A percentile compares a stretch with the other conserved stretches of the same genome.
phyloP scores from a whole-genome alignment of 345 rosid species.

The Citrus reticulata region DNA sequence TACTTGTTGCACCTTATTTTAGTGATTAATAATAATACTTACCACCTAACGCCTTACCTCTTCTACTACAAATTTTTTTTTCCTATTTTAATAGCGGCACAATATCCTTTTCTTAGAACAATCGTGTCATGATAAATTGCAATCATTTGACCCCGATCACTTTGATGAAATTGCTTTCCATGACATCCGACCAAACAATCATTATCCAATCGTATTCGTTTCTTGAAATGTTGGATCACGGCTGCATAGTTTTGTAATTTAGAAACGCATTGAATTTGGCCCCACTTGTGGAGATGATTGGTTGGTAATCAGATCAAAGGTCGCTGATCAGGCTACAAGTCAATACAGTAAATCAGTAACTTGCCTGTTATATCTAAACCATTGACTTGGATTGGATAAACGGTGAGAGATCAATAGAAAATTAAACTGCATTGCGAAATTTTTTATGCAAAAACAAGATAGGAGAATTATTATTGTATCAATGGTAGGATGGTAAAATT shows the following conservation, averaged over 20 bases:
- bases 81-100: background rate
- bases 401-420: background rate
- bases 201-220: background rate
- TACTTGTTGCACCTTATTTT: background rate
- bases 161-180: background rate
- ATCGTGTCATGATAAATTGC: background rate
- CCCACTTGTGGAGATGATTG: background rate
- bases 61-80: background rate
- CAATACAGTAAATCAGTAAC: background rate
- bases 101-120: background rate
- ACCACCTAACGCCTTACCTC: background rate
- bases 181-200: constrained; percentile 1
- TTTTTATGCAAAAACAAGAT: background rate
- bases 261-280: background rate
- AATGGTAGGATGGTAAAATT: too few relatives aligned
- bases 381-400: background rate
- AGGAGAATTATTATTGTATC: background rate
- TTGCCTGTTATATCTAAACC: background rate
- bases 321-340: constrained; percentile 5
- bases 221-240: background rate
- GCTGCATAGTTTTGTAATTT: background rate
- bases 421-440: background rate
- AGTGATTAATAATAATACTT: background rate
- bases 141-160: constrained; percentile 1
- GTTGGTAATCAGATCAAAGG: background rate